A percentile compares a stretch with the other conserved stretches of the same genome.
These are phyloP conservation scores for Suillus lakei DNA, from an alignment of 768 basidiomycete species.

Conservation along the genomic window DNA sequence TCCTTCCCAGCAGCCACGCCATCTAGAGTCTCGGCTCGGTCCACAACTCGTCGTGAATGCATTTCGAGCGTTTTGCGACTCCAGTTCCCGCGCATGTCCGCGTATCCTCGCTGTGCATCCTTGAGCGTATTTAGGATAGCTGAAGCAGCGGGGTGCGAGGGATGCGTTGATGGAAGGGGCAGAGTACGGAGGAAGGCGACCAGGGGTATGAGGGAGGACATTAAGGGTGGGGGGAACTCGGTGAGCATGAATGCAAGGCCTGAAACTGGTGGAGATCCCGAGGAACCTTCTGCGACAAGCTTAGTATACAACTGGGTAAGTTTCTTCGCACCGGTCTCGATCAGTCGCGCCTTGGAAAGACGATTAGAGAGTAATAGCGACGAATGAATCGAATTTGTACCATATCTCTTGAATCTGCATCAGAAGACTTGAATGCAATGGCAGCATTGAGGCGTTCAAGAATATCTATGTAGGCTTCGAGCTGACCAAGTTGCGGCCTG, in stretches of 20 bases:
- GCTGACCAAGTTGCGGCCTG: constrained; percentile 74
- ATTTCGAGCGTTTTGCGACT: constrained; percentile 73
- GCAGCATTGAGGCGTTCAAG: constrained; percentile 78
- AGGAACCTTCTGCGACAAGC: constrained; percentile 84
- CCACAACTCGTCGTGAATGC: constrained; percentile 70
- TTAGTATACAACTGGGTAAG: constrained; percentile 84
- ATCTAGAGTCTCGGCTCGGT: constrained; percentile 72
- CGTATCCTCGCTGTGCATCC: constrained; percentile 83
- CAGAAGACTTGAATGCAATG: constrained; percentile 75
- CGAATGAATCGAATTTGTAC: constrained; percentile 34
- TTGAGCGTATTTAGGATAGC: constrained; percentile 66
- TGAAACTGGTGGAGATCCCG: constrained; percentile 69
- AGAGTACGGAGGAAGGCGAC: constrained; percentile 72
- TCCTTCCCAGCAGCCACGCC: constrained; percentile 69
- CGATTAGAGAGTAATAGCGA: background rate
- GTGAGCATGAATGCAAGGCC: constrained; percentile 58
- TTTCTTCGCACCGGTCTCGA: constrained; percentile 86
- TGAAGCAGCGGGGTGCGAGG: constrained; percentile 77
- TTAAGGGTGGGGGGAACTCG: constrained; percentile 59
- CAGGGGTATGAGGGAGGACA: constrained; percentile 61
- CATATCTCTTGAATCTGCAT: constrained; percentile 57
- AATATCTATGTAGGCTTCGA: constrained; percentile 69
- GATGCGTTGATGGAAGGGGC: constrained; percentile 79
- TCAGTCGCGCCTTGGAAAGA: constrained; percentile 58
- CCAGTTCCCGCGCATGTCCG: constrained; percentile 87